Evolutionary conservation across 768 basidiomycete genomes (phyloP).

Genomic region (Termitomyces sp.): DNA sequence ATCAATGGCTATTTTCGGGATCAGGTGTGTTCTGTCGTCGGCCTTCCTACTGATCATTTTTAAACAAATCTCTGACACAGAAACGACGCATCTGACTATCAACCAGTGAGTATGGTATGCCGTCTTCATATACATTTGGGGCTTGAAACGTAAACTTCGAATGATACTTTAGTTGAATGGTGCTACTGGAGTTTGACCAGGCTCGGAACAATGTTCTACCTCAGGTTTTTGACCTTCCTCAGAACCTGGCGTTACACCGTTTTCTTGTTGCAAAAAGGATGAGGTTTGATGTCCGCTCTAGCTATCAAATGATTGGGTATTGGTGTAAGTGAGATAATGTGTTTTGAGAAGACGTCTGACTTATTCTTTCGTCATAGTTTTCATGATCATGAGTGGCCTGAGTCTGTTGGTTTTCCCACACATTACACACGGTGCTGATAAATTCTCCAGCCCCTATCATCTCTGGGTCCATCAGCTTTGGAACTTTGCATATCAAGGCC

Average conservation of each 20-base stretch:
- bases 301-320: conserved; percentile 45
- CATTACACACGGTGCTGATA: not conserved
- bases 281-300: conserved; percentile 40
- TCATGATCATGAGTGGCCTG: conserved; percentile 80
- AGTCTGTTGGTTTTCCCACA: conserved; percentile 27
- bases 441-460: conserved; percentile 56
- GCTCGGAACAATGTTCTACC: conserved; percentile 74
- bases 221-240: conserved; percentile 68
- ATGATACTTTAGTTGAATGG: not conserved
- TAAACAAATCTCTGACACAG: conserved; percentile 27
- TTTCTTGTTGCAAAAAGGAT: conserved; percentile 80
- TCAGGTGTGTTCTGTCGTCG: conserved; percentile 34
- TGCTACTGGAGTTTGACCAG: conserved; percentile 24
- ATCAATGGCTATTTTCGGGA: conserved; percentile 64
- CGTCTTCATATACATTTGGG: not conserved
- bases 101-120: conserved; percentile 48
- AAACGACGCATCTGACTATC: conserved; percentile 57
- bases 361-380: conserved; percentile 32
- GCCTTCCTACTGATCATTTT: not conserved
- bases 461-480: conserved; percentile 66
- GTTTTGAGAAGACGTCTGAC: not conserved
- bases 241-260: conserved; percentile 65
- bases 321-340: conserved; percentile 53
- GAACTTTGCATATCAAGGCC: conserved; percentile 57
- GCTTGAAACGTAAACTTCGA: conserved; percentile 32